These are phyloP conservation scores for Edaphochlamys debaryana DNA, from an alignment of 139 green algal genomes.

Conservation along the genomic window DNA sequence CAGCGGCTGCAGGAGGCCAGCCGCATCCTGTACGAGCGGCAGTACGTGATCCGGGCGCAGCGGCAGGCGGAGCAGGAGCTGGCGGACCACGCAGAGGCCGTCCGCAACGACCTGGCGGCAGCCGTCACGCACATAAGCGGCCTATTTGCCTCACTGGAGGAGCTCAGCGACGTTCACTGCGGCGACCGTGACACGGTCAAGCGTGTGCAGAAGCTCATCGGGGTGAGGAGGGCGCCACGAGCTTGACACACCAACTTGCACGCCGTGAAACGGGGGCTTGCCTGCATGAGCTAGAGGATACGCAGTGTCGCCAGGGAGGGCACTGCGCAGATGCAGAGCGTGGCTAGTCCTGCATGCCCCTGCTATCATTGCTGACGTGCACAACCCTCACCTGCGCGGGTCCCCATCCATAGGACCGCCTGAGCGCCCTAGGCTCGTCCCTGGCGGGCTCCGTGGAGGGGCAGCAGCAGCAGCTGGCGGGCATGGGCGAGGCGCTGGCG, in stretches of 20 bases:
- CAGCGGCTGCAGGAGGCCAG: conserved; percentile 14
- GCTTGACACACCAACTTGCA: too few species aligned
- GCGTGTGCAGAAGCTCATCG: conserved; percentile 13
- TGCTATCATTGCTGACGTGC: too few species aligned
- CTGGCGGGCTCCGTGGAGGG: conserved; percentile 2
- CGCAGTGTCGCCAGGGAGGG: too few species aligned
- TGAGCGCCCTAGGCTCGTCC: conserved; percentile 30
- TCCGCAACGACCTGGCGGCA: conserved; percentile 57
- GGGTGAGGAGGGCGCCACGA: too few species aligned
- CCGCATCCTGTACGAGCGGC: conserved; percentile 58
- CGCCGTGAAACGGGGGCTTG: too few species aligned
- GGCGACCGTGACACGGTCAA: conserved; percentile 42
- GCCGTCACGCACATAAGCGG: conserved; percentile 43
- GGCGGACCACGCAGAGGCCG: conserved; percentile 52
- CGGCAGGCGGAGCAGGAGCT: conserved; percentile 71
- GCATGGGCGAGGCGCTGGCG: conserved; percentile 4
- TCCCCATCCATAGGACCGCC: conserved; percentile 6
- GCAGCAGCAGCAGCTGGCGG: conserved; percentile 22
- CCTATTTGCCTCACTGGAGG: conserved; percentile 50
- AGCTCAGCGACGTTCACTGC: conserved; percentile 35
- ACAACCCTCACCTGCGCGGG: too few species aligned
- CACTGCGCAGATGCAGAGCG: too few species aligned
- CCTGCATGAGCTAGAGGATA: too few species aligned
- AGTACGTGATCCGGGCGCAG: conserved; percentile 71
- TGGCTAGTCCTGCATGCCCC: too few species aligned